Evolutionary conservation across 1,139 yeast genomes (phyloP).

Genomic region (Taiozyma onychis): DNA sequence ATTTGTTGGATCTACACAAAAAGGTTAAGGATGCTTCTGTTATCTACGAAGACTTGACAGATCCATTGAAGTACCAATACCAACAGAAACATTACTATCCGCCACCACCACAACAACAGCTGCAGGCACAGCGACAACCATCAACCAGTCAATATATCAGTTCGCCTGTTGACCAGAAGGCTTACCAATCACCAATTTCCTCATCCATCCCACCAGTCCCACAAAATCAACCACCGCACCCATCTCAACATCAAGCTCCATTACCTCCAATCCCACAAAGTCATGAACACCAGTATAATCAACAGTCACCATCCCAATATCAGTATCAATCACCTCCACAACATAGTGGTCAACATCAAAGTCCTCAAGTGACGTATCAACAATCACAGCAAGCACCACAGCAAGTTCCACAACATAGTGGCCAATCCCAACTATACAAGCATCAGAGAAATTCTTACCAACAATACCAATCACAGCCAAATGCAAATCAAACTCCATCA

Average conservation of each 20-base stretch:
- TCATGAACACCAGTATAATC: slow-evolving; percentile 6
- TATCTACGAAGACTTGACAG: slow-evolving; percentile 66
- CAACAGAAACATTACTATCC: slow-evolving; percentile 13
- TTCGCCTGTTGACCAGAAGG: neutral
- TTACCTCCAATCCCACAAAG: slow-evolving; percentile 3
- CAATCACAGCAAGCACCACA: slow-evolving; percentile 6
- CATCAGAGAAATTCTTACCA: neutral
- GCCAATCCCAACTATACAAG: slow-evolving; percentile 11
- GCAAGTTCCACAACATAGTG: slow-evolving; percentile 13
- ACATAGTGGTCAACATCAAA: neutral
- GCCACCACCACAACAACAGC: slow-evolving; percentile 1
- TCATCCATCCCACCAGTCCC: neutral
- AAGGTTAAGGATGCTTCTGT: slow-evolving; percentile 64
- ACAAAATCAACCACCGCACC: slow-evolving; percentile 4
- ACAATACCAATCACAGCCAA: neutral
- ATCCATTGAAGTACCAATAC: slow-evolving; percentile 25
- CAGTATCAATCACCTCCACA: neutral
- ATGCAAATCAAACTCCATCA: neutral
- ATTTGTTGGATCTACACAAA: slow-evolving; percentile 61
- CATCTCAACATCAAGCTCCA: slow-evolving; percentile 6
- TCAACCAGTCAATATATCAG: neutral
- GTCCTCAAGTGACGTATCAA: neutral
- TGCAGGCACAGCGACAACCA: slow-evolving; percentile 1
- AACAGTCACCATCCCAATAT: neutral
- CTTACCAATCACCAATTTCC: neutral